Percentiles rank a stretch among this genome's conserved stretches.
These are phyloP conservation scores for Tetrapisispora pingtungensis DNA, from an alignment of 805 yeast species.

Conservation along the genomic window DNA sequence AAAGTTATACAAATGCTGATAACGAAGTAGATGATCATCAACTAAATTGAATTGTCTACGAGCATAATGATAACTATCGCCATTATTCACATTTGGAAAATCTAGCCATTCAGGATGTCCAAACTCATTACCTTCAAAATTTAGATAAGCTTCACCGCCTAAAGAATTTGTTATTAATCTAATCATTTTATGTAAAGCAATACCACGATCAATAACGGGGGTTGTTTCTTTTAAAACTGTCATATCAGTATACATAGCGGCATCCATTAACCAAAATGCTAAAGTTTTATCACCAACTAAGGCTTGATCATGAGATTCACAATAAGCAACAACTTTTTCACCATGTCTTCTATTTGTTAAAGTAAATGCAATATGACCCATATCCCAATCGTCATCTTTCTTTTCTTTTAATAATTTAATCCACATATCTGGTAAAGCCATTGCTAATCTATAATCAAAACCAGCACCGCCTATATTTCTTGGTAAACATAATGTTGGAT, in stretches of 20 bases:
- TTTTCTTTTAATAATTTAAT: slow-evolving; percentile 80
- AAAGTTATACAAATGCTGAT: slow-evolving; percentile 67
- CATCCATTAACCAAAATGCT: slow-evolving; percentile 98
- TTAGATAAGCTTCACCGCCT: slow-evolving; percentile 96
- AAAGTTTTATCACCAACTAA: slow-evolving; percentile 92
- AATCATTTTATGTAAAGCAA: slow-evolving; percentile 84
- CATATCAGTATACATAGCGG: slow-evolving; percentile 96
- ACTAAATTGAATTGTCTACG: slow-evolving; percentile 87
- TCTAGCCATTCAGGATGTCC: slow-evolving; percentile 99
- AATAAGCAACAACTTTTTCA: slow-evolving; percentile 83
- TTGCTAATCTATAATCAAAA: slow-evolving; percentile 84
- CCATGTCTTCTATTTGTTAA: slow-evolving; percentile 80
- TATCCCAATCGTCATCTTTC: slow-evolving; percentile 84
- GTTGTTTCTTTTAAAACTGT: slow-evolving; percentile 62
- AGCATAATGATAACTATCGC: slow-evolving; percentile 84
- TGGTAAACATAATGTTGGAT: slow-evolving; percentile 86
- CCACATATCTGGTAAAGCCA: slow-evolving; percentile 99
- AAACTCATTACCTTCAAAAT: slow-evolving; percentile 95
- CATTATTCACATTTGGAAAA: slow-evolving; percentile 86
- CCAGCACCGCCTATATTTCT: slow-evolving; percentile 77
- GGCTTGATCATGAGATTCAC: slow-evolving; percentile 96
- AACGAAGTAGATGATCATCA: slow-evolving; percentile 70
- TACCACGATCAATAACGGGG: slow-evolving; percentile 76
- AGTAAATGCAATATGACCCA: slow-evolving; percentile 69
- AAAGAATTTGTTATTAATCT: slow-evolving; percentile 75